These are phyloP conservation scores for Saturnispora saitoi DNA, from an alignment of 805 yeast genomes.

Conservation along the genomic window DNA sequence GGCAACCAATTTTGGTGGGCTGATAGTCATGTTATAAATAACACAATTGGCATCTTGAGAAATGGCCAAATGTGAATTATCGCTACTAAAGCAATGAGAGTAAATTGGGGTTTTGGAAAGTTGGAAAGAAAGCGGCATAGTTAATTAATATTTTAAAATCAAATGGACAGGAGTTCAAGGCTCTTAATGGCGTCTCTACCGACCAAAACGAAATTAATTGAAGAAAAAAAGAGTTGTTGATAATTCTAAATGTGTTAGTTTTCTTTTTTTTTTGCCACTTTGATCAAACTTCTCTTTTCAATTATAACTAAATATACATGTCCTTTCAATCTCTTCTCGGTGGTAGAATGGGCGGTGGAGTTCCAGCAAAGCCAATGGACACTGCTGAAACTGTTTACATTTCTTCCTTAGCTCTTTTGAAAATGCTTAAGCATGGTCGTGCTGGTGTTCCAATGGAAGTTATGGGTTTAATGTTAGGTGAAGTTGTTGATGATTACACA, in stretches of 20 bases:
- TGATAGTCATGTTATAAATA: slow-evolving; percentile 48
- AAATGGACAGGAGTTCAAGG: slow-evolving; percentile 4
- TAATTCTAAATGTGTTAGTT: not conserved
- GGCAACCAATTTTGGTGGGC: slow-evolving; percentile 53
- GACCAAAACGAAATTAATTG: slow-evolving; percentile 1
- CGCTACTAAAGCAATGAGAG: slow-evolving; percentile 81
- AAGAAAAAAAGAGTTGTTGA: not conserved
- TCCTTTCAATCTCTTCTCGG: slow-evolving; percentile 29
- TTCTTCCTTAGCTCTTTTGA: slow-evolving; percentile 86
- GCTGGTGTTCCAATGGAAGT: slow-evolving; percentile 76
- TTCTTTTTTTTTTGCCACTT: slow-evolving; percentile 6
- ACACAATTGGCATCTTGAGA: slow-evolving; percentile 74
- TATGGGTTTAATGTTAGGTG: slow-evolving; percentile 98
- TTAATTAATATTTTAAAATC: not conserved
- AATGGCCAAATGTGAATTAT: slow-evolving; percentile 58
- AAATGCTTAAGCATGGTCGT: slow-evolving; percentile 96
- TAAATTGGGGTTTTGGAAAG: slow-evolving; percentile 81
- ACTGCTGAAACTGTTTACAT: slow-evolving; percentile 95
- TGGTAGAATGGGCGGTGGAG: slow-evolving; percentile 29
- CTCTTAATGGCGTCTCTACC: slow-evolving; percentile 26
- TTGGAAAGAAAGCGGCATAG: slow-evolving; percentile 40
- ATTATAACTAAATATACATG: not conserved
- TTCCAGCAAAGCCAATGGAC: slow-evolving; percentile 65
- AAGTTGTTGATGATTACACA: slow-evolving; percentile 93
- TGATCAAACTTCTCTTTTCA: not conserved